Percentiles rank a stretch among this genome's conserved stretches.
Conservation (phyloP, 352 stramenopile species). For the Phytophthora crassamura region DNA sequence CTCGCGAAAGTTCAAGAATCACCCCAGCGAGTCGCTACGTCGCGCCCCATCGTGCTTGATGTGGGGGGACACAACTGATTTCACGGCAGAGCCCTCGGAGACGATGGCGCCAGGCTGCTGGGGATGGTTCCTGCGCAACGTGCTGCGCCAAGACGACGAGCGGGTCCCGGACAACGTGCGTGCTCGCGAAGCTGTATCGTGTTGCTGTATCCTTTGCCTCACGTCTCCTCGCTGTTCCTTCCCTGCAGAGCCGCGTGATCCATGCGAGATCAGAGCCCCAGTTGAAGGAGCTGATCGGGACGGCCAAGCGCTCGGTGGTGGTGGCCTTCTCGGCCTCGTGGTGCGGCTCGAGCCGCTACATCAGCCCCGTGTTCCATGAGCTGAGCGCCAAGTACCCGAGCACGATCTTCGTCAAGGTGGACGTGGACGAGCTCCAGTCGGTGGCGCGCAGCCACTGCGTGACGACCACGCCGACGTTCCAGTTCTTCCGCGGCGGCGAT, state of each 20-base stretch:
- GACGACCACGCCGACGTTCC: conserved; percentile 95
- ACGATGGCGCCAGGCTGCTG: conserved; percentile 74
- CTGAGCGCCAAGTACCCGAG: conserved; percentile 86
- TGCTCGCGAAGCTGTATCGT: not conserved
- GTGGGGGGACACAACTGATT: not conserved
- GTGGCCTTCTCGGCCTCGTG: conserved; percentile 91
- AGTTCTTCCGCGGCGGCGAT: conserved; percentile 92
- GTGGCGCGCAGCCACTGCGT: conserved; percentile 66
- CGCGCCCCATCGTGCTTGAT: conserved; percentile 1
- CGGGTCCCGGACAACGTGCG: conserved; percentile 52
- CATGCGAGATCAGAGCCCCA: conserved; percentile 74
- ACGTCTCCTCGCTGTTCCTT: not conserved
- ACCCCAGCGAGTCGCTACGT: not conserved
- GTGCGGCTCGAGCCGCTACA: conserved; percentile 89
- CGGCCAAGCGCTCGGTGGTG: conserved; percentile 77
- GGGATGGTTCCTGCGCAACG: conserved; percentile 71
- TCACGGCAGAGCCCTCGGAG: conserved; percentile 10
- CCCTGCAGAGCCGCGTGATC: conserved; percentile 67
- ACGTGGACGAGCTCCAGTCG: conserved; percentile 85
- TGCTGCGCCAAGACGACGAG: conserved; percentile 61
- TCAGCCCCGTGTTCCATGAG: conserved; percentile 86
- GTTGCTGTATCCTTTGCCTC: not conserved
- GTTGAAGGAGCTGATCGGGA: conserved; percentile 73
- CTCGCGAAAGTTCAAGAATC: too few relatives aligned
- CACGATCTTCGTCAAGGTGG: conserved; percentile 90